Conservation (phyloP, 2,329 filamentous ascomycete species). For the Rhytidhysteron rufulum region DNA sequence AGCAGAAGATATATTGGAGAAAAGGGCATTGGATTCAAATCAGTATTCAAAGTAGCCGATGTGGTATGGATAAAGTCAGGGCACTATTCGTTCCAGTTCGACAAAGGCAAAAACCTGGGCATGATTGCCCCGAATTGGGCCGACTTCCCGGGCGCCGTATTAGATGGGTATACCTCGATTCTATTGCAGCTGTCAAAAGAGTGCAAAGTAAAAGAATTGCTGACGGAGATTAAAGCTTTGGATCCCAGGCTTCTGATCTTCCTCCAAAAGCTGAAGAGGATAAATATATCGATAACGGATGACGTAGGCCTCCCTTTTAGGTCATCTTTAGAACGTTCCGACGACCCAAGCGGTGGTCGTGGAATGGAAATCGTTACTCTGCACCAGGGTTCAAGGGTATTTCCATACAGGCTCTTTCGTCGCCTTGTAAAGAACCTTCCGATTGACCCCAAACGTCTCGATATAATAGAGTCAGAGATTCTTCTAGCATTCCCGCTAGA, state of each 20-base stretch:
- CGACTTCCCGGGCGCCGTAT: no score
- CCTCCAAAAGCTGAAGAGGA: neutral
- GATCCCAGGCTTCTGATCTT: conserved; percentile 5
- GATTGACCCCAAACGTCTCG: neutral
- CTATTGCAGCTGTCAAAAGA: conserved; percentile 3
- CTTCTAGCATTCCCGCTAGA: conserved; percentile 47
- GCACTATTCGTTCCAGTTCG: conserved; percentile 28
- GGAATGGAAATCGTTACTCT: neutral
- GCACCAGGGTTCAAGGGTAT: neutral
- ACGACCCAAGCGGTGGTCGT: no score
- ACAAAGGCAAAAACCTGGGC: conserved; percentile 39
- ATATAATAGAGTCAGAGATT: conserved; percentile 28
- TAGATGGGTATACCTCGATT: conserved; percentile 5
- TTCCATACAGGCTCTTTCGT: neutral
- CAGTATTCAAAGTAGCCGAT: conserved; percentile 20
- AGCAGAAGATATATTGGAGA: conserved; percentile 28
- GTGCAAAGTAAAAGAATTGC: neutral
- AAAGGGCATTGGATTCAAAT: conserved; percentile 29
- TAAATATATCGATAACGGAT: neutral
- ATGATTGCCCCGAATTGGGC: conserved; percentile 44
- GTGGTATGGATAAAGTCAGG: conserved; percentile 34
- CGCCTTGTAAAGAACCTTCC: neutral
- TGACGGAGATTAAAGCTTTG: neutral
- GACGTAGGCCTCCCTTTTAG: no score
- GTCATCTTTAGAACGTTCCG: no score